Evolutionary conservation across 225 moss, liverwort and hornwort species (phyloP).

Genomic region (Rhytidiadelphus loreus): DNA sequence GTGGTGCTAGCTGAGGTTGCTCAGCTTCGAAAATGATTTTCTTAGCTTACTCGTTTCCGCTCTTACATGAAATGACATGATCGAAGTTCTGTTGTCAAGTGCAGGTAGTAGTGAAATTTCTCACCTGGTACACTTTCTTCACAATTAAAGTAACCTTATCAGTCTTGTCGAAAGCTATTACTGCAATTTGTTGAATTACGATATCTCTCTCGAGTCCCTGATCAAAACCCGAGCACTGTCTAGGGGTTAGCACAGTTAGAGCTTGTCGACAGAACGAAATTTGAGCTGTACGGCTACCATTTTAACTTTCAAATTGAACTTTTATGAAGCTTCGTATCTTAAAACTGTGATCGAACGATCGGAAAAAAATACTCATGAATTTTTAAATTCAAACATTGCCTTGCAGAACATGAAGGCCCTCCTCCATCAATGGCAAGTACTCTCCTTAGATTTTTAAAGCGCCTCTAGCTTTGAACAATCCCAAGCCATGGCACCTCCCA

Average conservation of each 20-base stretch:
- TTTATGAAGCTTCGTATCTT: neutral
- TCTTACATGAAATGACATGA: neutral
- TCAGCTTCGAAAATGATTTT: neutral
- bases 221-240: neutral
- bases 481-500: neutral
- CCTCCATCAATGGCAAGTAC: neutral
- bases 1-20: neutral
- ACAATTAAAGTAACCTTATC: neutral
- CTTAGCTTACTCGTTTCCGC: neutral
- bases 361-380: neutral
- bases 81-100: neutral
- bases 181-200: neutral
- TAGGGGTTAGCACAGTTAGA: neutral
- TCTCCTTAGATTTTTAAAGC: neutral
- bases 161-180: neutral
- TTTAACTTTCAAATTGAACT: neutral
- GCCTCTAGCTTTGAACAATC: neutral
- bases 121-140: neutral
- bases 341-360: neutral
- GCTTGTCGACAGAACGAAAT: neutral
- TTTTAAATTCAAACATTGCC: neutral
- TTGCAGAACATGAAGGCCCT: constrained; percentile 17
- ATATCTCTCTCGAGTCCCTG: neutral
- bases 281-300: neutral
- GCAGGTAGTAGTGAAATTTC: neutral